phyloP scores from a whole-genome alignment of 495 filamentous ascomycete species.

The Hypoxylon perforatum region DNA sequence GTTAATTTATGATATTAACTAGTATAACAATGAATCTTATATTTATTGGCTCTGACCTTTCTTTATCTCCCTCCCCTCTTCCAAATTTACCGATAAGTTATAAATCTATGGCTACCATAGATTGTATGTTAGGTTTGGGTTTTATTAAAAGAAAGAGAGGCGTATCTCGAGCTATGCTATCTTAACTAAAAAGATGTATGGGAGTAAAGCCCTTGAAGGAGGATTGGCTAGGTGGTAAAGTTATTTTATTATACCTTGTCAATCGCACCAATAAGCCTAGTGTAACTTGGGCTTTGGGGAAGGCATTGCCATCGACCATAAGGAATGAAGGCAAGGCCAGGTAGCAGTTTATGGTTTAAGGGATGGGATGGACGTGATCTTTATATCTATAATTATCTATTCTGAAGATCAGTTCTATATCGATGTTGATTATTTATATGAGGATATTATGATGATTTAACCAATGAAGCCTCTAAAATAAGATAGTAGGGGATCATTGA shows the following conservation, averaged over 20 bases:
- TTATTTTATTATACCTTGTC: background rate
- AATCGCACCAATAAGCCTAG: background rate
- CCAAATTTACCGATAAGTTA: no score
- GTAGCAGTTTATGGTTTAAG: constrained; percentile 1
- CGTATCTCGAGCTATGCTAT: no score
- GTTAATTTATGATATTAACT: no score
- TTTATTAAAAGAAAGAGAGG: no score
- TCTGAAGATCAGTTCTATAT: background rate
- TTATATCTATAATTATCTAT: constrained; percentile 1
- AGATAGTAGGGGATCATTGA: constrained; percentile 2
- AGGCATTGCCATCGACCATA: background rate
- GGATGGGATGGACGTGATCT: constrained; percentile 1
- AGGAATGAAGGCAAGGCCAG: constrained; percentile 1
- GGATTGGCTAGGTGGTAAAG: background rate
- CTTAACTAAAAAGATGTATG: constrained; percentile 6
- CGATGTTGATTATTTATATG: background rate
- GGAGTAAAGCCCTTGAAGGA: constrained; percentile 3
- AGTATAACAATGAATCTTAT: no score
- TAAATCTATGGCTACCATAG: no score
- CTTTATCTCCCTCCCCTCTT: no score
- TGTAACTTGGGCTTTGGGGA: background rate
- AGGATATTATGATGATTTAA: background rate
- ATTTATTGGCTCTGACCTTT: no score
- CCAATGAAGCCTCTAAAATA: background rate
- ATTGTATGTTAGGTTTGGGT: no score